These are phyloP conservation scores for Caloboletus firmus DNA, from an alignment of 1,284 basidiomycete species.

Conservation along the genomic window DNA sequence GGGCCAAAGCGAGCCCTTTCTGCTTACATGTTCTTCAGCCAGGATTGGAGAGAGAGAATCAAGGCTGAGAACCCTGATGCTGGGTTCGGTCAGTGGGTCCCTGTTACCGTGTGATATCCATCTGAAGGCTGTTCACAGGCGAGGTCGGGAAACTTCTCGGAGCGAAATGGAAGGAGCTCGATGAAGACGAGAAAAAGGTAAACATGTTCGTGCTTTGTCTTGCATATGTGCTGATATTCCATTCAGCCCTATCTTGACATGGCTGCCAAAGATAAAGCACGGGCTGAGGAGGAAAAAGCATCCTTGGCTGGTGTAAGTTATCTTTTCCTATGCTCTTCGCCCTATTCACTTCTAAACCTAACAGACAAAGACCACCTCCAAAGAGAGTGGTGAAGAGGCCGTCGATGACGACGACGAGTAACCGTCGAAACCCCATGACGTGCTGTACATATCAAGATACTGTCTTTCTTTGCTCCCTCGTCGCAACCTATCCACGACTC, in stretches of 20 bases:
- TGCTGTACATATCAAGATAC: constrained; percentile 19
- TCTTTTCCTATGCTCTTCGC: background rate
- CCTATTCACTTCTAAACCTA: background rate
- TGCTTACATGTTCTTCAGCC: constrained; percentile 98
- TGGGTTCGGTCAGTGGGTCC: constrained; percentile 69
- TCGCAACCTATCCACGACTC: constrained; percentile 23
- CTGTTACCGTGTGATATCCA: constrained; percentile 5
- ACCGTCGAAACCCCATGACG: constrained; percentile 9
- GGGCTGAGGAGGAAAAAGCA: constrained; percentile 81
- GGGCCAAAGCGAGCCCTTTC: constrained; percentile 86
- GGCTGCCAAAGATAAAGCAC: constrained; percentile 82
- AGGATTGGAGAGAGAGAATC: constrained; percentile 93
- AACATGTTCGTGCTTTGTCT: constrained; percentile 8
- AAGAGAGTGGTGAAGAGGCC: constrained; percentile 58
- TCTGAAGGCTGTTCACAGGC: constrained; percentile 40
- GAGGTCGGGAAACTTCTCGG: constrained; percentile 88
- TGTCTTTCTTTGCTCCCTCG: constrained; percentile 2
- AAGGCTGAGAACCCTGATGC: constrained; percentile 95
- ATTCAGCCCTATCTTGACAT: constrained; percentile 89
- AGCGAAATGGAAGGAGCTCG: constrained; percentile 88
- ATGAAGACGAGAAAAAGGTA: constrained; percentile 84
- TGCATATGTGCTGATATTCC: constrained; percentile 1
- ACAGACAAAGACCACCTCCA: constrained; percentile 38
- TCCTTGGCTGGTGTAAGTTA: constrained; percentile 67
- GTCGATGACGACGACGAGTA: constrained; percentile 59